These are phyloP conservation scores for Echinosophora koreensis DNA, from an alignment of 306 rosid species.

Conservation along the genomic window DNA sequence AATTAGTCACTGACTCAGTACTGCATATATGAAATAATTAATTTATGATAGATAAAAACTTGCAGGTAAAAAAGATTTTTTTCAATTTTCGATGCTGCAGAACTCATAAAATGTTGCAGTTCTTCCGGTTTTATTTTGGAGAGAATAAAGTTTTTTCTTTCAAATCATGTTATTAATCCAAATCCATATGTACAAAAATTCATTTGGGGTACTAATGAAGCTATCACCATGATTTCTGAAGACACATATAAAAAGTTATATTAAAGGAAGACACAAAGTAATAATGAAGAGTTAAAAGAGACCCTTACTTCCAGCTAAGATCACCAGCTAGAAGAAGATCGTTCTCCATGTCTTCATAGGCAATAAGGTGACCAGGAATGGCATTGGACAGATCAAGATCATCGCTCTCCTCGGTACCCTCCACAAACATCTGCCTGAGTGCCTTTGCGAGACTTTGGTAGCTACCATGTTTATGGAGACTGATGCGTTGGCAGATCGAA, in stretches of 20 bases:
- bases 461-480: constrained; percentile 80
- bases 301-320: constrained; percentile 81
- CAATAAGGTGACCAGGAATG: constrained; percentile 83
- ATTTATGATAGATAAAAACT: not conserved
- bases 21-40: too few species aligned
- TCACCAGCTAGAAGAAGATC: constrained; percentile 97
- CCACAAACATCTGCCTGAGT: constrained; percentile 76
- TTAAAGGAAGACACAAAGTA: not conserved
- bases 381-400: constrained; percentile 76
- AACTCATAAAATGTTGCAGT: not conserved
- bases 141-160: too few species aligned
- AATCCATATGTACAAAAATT: too few species aligned
- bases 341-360: constrained; percentile 89
- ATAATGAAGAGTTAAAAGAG: not conserved
- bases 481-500: constrained; percentile 89
- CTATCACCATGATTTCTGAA: too few species aligned
- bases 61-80: not conserved
- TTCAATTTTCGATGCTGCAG: not conserved
- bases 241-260: too few species aligned
- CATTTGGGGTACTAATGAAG: too few species aligned
- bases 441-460: constrained; percentile 81
- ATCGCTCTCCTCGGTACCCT: constrained; percentile 31
- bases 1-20: not conserved
- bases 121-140: not conserved
- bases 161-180: too few species aligned